These are phyloP conservation scores for Torulaspora maleeae DNA, from an alignment of 805 yeast species.

Conservation along the genomic window DNA sequence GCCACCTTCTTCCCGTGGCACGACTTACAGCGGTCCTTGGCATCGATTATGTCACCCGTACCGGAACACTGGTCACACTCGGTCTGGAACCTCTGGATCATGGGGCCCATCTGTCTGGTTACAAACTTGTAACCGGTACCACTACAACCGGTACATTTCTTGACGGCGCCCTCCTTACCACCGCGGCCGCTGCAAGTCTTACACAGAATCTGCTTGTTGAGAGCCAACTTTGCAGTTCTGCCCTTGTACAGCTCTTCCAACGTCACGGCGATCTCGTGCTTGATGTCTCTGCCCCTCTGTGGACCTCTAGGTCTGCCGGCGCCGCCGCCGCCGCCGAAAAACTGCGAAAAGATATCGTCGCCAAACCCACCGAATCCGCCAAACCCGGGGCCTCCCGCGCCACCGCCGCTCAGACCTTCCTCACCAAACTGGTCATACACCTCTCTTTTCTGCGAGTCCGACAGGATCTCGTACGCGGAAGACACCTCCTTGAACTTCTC, in stretches of 20 bases:
- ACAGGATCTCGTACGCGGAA: constrained; percentile 81
- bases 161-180: constrained; percentile 87
- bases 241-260: constrained; percentile 94
- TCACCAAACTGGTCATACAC: constrained; percentile 86
- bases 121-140: constrained; percentile 90
- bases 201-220: constrained; percentile 88
- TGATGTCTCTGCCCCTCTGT: constrained; percentile 82
- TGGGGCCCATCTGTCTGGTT: constrained; percentile 98
- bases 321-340: constrained; percentile 76
- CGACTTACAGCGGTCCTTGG: constrained; percentile 79
- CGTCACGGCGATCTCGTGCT: constrained; percentile 77
- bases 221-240: constrained; percentile 86
- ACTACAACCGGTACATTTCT: constrained; percentile 78
- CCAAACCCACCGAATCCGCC: constrained; percentile 41
- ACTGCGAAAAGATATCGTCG: constrained; percentile 51
- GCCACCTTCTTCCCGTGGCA: constrained; percentile 88
- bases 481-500: constrained; percentile 92
- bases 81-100: constrained; percentile 96
- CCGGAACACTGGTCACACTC: constrained; percentile 91
- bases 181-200: constrained; percentile 89
- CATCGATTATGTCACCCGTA: constrained; percentile 80
- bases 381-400: constrained; percentile 63
- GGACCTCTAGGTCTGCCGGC: constrained; percentile 77
- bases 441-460: constrained; percentile 84
- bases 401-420: constrained; percentile 83